These are phyloP conservation scores for Termitomyces sp. DNA, from an alignment of 768 basidiomycete species.

Conservation along the genomic window DNA sequence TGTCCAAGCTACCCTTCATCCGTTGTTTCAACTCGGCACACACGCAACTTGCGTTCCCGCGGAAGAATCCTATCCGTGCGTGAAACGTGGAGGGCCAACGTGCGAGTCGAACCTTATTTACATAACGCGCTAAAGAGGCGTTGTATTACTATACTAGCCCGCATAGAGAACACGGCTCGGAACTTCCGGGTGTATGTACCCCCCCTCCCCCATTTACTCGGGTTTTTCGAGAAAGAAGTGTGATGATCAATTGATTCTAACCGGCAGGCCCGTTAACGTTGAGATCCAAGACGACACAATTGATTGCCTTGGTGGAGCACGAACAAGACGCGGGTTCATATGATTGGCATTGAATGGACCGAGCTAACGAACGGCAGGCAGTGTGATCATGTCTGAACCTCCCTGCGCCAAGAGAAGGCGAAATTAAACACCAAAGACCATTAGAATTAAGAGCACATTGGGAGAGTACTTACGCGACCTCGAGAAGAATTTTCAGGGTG, in stretches of 20 bases:
- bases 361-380: background rate
- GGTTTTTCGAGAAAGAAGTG: constrained; percentile 2
- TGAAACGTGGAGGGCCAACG: background rate
- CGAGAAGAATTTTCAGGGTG: too few relatives aligned
- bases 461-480: too few relatives aligned
- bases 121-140: background rate
- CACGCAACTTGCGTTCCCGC: too few relatives aligned
- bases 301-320: background rate
- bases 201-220: background rate
- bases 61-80: background rate
- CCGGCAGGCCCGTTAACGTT: background rate
- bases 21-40: background rate
- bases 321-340: background rate
- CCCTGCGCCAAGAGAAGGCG: background rate
- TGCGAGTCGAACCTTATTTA: constrained; percentile 7
- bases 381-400: background rate
- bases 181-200: background rate
- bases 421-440: background rate
- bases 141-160: too few relatives aligned
- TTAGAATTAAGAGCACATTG: too few relatives aligned
- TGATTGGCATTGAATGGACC: background rate
- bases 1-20: background rate
- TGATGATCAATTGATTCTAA: constrained; percentile 2
- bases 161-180: background rate
- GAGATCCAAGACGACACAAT: background rate